A percentile compares a stretch with the other conserved stretches of the same genome.
phyloP scores from a whole-genome alignment of 2,329 filamentous ascomycete species.

The Madurella mycetomatis region DNA sequence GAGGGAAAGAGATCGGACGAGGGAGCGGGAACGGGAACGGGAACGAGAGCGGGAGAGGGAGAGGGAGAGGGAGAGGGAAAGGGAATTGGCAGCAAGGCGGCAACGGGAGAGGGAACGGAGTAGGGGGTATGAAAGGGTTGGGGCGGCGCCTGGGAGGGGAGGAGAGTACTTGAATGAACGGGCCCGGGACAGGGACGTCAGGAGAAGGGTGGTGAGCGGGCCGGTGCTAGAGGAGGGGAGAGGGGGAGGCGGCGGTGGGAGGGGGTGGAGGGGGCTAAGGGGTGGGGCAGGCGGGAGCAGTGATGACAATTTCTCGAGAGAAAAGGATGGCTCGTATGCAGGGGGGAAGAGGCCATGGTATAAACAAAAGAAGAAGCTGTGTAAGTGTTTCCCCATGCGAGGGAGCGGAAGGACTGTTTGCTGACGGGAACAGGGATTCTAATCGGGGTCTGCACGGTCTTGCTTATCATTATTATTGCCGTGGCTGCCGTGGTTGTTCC shows the following conservation, averaged over 20 bases:
- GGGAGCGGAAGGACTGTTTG: not conserved
- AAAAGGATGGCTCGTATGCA: constrained; percentile 46
- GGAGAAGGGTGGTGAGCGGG: constrained; percentile 22
- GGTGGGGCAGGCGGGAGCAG: constrained; percentile 34
- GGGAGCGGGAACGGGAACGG: constrained; percentile 5
- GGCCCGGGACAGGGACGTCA: not conserved
- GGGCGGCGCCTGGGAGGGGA: not conserved
- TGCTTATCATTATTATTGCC: constrained; percentile 63
- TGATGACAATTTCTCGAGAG: constrained; percentile 40
- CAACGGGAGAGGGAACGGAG: constrained; percentile 16
- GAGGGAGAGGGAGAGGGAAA: constrained; percentile 8
- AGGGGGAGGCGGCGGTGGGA: constrained; percentile 22
- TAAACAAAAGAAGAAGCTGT: constrained; percentile 56
- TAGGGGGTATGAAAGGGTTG: constrained; percentile 14
- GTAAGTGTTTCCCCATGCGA: constrained; percentile 41
- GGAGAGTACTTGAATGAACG: constrained; percentile 1
- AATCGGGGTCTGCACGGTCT: constrained; percentile 47
- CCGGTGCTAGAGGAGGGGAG: constrained; percentile 23
- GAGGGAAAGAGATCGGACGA: constrained; percentile 8
- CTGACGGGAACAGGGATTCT: constrained; percentile 44
- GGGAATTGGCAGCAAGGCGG: constrained; percentile 10
- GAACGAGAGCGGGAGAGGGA: constrained; percentile 13
- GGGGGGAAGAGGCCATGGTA: constrained; percentile 36
- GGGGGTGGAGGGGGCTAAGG: constrained; percentile 13
- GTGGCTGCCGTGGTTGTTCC: constrained; percentile 62